Conservation (phyloP, 2,329 filamentous ascomycete genomes). For the Paraphoma chrysanthemicola region DNA sequence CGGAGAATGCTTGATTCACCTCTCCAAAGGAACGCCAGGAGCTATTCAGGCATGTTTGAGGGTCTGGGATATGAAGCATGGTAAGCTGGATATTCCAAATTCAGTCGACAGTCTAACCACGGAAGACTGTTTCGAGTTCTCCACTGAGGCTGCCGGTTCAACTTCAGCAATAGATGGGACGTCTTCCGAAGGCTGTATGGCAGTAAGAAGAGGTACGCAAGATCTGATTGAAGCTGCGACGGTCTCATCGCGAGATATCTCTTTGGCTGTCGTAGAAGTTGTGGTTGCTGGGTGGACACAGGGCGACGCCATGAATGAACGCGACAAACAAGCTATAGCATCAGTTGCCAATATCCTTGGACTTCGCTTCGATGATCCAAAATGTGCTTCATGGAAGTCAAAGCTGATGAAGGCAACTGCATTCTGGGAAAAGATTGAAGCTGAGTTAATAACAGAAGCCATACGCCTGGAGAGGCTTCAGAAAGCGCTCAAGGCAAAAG, state of each 20-base stretch:
- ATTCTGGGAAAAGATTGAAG: constrained; percentile 29
- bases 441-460: constrained; percentile 32
- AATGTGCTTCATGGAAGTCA: constrained; percentile 9
- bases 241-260: constrained; percentile 7
- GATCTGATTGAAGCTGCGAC: neutral
- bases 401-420: constrained; percentile 22
- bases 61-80: constrained; percentile 29
- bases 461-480: constrained; percentile 26
- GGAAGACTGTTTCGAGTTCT: too few species aligned
- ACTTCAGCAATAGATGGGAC: neutral
- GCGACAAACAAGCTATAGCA: constrained; percentile 22
- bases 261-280: constrained; percentile 28
- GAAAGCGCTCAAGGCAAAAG: constrained; percentile 29
- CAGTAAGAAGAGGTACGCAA: too few species aligned
- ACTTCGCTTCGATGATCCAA: constrained; percentile 13
- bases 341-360: constrained; percentile 27
- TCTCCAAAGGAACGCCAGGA: constrained; percentile 18
- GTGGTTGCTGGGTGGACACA: constrained; percentile 35
- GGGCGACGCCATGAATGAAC: constrained; percentile 12
- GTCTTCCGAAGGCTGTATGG: neutral
- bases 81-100: constrained; percentile 18
- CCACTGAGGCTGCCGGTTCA: neutral
- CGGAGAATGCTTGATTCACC: constrained; percentile 12
- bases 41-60: constrained; percentile 27
- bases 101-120: neutral